Percentiles rank a stretch among this genome's conserved stretches.
Evolutionary conservation across 257 asterid species (phyloP).

Genomic region (Linaria vulgaris): DNA sequence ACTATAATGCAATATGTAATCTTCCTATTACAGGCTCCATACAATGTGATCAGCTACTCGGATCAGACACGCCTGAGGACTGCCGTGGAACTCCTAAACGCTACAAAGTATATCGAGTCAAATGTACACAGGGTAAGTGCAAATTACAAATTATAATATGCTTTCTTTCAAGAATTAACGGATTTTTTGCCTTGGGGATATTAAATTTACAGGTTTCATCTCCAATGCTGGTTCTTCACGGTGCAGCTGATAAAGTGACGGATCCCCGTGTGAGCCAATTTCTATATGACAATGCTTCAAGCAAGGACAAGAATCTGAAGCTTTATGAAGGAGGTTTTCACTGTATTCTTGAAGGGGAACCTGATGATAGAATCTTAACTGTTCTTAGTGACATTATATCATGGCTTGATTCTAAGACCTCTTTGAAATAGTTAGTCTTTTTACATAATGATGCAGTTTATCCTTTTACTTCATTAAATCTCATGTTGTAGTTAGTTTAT

Average conservation of each 20-base stretch:
- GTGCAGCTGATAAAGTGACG: conserved; percentile 91
- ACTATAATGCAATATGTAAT: background rate
- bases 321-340: conserved; percentile 86
- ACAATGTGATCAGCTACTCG: conserved; percentile 85
- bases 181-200: background rate
- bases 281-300: conserved; percentile 61
- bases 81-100: conserved; percentile 87
- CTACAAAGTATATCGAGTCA: conserved; percentile 75
- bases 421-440: conserved; percentile 23
- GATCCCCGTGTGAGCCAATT: conserved; percentile 85
- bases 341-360: conserved; percentile 97
- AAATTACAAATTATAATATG: background rate
- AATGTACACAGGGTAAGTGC: conserved; percentile 68
- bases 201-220: conserved; percentile 64
- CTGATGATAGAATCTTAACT: conserved; percentile 73
- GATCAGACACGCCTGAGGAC: conserved; percentile 81
- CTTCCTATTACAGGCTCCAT: conserved; percentile 60
- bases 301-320: conserved; percentile 80
- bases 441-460: background rate
- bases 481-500: background rate
- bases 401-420: conserved; percentile 82
- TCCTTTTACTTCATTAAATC: background rate
- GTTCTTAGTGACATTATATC: conserved; percentile 73
- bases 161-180: background rate
- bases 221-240: conserved; percentile 88